Evolutionary conservation across 345 rosid genomes (phyloP), one percentile per base, ranked within the genome.

Genomic region (Boechera stricta): DNA sequence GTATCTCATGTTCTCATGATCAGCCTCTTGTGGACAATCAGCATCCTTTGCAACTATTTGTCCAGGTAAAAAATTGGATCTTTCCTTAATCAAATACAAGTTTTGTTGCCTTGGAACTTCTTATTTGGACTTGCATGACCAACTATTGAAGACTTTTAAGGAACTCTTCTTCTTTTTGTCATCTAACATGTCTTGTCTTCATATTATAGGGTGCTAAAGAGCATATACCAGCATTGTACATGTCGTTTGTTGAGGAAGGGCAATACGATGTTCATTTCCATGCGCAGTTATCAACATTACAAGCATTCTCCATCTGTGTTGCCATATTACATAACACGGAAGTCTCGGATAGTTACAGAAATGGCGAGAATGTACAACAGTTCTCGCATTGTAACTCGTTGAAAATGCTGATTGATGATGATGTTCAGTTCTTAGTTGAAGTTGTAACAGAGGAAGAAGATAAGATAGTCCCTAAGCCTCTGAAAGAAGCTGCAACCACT

Each of bases 261-360:
- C 86, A 80, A 18, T 93, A 96, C 75, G 89, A 87, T 63, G 82
- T 79, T 62, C 79, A 74, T 15, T 96, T 96, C 86, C 99, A 96
- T 3, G 98, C 97, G 12, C 90, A 83, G 81, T 82, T 96, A 52
- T 88, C 99, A 31, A 74, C 93, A 1, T 59, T 96, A 69, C 99
- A 96, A 80, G 97, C 98, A 10, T 96, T 96, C 82, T 91, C 97
- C 58, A 86, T 90, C 71, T 93, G 97, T 64, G 89, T 93, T 67
- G 94, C 95, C 39, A 67, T 87, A 74, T 69, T 96, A 77, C 97
- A 96, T 58, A 86, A 87, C 64, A 71, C 87, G 6, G 87, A 84
- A 76, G 85, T 84, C 59, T 63, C 88, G 0, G 78, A 73, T 67
- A 67, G 39, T 68, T 73, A 35, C 60, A 73, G 70, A 73, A 79